Evolutionary conservation across 2,329 filamentous ascomycete species (phyloP), one percentile per base, ranked within the genome.

Genomic region (Trichophaea hybrida): DNA sequence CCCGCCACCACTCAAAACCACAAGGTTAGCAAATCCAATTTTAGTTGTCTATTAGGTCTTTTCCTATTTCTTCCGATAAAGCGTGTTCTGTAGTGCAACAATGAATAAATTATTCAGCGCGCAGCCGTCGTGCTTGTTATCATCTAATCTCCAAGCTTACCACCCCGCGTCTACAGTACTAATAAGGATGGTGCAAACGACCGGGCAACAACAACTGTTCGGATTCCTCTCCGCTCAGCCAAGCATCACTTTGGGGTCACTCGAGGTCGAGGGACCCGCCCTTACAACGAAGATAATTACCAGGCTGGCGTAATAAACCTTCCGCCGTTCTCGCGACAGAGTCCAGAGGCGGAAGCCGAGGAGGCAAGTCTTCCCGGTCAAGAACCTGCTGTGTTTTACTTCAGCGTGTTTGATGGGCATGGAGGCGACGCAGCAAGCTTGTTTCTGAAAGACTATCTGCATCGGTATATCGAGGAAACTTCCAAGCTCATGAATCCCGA

Each of bases 401-500:
- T 96, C 77, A 90, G 81, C 1, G 83, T 97, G 1, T 98, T 97
- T 69, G 93, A 98, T 72, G 93, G 93, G 2, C 93, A 98, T 74
- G 93, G 93, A 7, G 93, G 93, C 17, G 80, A 76, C 17, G 86
- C 95, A 71, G 97, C 93, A 72, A 89, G 88, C 61, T 83, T 85
- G 15, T 97, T 95, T 68, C 73, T 97, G 66, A 79, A 83, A 60
- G 87, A 96, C 61, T 81, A 86, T 69, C 74, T 98, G 61, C 93
- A 96, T 71, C 80, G 81, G 7, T 97, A 96, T 71, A 83, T 98
- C 38, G 91, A 98, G 72, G 79, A 88, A 65, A 81, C 88, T 0
- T 86, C 88, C 0, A 75, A 77, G 59, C 77, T 83, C 15, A 94
- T 97, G 69, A 84, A 85, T 62, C 74, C 58, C n/a, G 12, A 17